Percentiles rank a stretch among this genome's conserved stretches.
Evolutionary conservation across 345 rosid genomes (phyloP).

Genomic region (Lumnitzera racemosa): DNA sequence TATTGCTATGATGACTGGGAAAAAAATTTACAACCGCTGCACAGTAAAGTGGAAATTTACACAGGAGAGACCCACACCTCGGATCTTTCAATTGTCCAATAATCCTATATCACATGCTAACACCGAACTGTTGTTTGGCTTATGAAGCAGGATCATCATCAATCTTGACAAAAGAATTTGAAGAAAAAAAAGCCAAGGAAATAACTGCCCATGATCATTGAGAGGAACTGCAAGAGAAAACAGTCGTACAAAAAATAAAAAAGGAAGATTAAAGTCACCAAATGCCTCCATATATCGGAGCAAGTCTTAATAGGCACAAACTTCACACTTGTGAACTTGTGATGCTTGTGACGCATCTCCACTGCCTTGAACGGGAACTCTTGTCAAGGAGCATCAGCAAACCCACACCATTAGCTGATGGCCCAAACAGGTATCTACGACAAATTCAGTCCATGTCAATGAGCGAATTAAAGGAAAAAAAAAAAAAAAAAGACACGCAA

Average conservation of each 20-base stretch:
- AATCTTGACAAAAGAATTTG: background rate
- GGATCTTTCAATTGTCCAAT: slow-evolving; percentile 14
- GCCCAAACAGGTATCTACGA: slow-evolving; percentile 57
- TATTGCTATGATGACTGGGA: background rate
- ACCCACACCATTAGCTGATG: slow-evolving; percentile 58
- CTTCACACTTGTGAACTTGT: slow-evolving; percentile 50
- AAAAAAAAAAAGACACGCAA: background rate
- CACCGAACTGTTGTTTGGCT: background rate
- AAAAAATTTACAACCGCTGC: slow-evolving; percentile 17
- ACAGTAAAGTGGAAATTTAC: slow-evolving; percentile 7
- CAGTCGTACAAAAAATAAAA: slow-evolving; percentile 4
- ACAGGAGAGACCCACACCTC: slow-evolving; percentile 14
- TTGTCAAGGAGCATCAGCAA: slow-evolving; percentile 82
- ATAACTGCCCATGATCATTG: slow-evolving; percentile 1
- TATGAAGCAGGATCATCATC: slow-evolving; percentile 2
- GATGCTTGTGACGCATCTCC: slow-evolving; percentile 80
- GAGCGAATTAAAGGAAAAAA: slow-evolving; percentile 1
- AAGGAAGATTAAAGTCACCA: slow-evolving; percentile 13
- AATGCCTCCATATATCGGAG: background rate
- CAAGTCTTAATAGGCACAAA: background rate
- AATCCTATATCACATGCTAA: slow-evolving; percentile 9
- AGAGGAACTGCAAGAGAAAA: background rate
- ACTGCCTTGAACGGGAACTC: slow-evolving; percentile 47
- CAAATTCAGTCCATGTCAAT: background rate
- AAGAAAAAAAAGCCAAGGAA: background rate